Percentiles rank a stretch among this genome's conserved stretches.
Conservation (phyloP, 371 early-diverging fungal genomes). For the Mucor piriformis region DNA sequence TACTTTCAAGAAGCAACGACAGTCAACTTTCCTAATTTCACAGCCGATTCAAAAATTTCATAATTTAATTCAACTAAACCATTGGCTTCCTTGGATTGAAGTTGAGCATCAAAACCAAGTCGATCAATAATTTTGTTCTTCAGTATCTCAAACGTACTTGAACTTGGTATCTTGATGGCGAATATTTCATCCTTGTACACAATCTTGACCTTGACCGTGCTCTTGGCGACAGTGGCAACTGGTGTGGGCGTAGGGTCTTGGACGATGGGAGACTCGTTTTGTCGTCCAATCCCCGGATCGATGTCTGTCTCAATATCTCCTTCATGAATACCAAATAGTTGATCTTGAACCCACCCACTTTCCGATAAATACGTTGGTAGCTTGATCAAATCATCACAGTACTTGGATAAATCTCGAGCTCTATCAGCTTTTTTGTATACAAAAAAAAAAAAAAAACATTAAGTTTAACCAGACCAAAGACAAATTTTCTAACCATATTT, state of each 20-base stretch:
- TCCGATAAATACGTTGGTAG: constrained; percentile 66
- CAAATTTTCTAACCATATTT: not conserved
- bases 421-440: too few species aligned
- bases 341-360: constrained; percentile 55
- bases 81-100: constrained; percentile 38
- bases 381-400: constrained; percentile 65
- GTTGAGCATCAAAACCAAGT: constrained; percentile 44
- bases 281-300: constrained; percentile 29
- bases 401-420: constrained; percentile 67
- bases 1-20: constrained; percentile 47
- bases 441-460: too few species aligned
- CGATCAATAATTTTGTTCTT: constrained; percentile 64
- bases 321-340: constrained; percentile 68
- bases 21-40: constrained; percentile 48
- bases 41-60: constrained; percentile 43
- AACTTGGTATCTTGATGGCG: constrained; percentile 70
- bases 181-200: constrained; percentile 72
- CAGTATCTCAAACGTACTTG: constrained; percentile 57
- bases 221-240: not conserved
- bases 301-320: constrained; percentile 68
- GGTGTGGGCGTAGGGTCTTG: not conserved
- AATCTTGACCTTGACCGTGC: constrained; percentile 70
- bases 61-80: constrained; percentile 29
- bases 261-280: not conserved
- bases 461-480: too few species aligned